Conservation (phyloP, 495 filamentous ascomycete genomes). For the Talaromyces wortmannii region DNA sequence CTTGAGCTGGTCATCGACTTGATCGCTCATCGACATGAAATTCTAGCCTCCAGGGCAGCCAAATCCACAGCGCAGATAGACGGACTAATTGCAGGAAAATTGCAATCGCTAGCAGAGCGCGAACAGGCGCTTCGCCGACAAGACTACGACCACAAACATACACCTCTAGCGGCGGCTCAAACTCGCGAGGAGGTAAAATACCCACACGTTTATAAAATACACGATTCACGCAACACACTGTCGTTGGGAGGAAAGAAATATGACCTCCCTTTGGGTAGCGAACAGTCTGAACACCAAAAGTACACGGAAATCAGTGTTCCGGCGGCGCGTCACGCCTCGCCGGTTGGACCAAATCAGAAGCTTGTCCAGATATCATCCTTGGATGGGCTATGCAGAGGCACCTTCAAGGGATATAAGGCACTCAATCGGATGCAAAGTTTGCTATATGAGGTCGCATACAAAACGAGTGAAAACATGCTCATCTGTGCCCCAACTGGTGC, state of each 20-base stretch:
- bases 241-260: conserved; percentile 72
- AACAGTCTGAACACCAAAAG: conserved; percentile 54
- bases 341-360: conserved; percentile 59
- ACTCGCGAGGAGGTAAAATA: conserved; percentile 62
- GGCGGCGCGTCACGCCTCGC: conserved; percentile 65
- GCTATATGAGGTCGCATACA: conserved; percentile 92
- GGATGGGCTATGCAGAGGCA: conserved; percentile 84
- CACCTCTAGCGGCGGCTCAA: conserved; percentile 54
- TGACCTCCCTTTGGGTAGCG: conserved; percentile 59
- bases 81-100: conserved; percentile 43
- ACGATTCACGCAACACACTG: conserved; percentile 77
- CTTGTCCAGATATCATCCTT: conserved; percentile 72
- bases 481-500: conserved; percentile 98
- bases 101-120: conserved; percentile 71
- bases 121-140: conserved; percentile 65
- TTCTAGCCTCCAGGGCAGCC: conserved; percentile 35
- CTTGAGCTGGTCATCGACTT: conserved; percentile 83
- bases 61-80: conserved; percentile 35
- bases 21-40: conserved; percentile 62
- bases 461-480: conserved; percentile 95
- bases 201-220: conserved; percentile 84
- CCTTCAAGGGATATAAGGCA: conserved; percentile 88
- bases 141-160: conserved; percentile 78
- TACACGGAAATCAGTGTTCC: conserved; percentile 89
- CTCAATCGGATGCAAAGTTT: conserved; percentile 98